Percentiles rank a stretch among this genome's conserved stretches.
Evolutionary conservation across 2,329 filamentous ascomycete genomes (phyloP).

Genomic region (Paecilomyces sp.): DNA sequence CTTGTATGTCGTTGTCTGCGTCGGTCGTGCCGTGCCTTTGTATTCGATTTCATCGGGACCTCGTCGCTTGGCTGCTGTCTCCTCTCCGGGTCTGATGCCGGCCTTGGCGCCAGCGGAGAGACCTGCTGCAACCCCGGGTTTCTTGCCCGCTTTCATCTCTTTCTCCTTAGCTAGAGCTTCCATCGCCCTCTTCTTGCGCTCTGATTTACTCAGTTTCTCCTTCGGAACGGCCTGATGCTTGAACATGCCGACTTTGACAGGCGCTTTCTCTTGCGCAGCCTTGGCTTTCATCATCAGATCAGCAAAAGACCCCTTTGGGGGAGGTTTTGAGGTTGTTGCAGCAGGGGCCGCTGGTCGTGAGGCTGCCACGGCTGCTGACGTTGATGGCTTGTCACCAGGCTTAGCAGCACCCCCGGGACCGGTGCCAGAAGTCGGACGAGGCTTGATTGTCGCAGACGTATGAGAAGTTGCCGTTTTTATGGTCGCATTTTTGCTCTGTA

Average conservation of each 20-base stretch:
- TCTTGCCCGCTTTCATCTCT: constrained; percentile 24
- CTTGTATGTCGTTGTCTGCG: constrained; percentile 25
- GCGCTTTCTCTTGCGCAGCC: constrained; percentile 42
- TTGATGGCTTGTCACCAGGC: constrained; percentile 11
- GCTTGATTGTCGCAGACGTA: constrained; percentile 13
- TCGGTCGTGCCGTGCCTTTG: constrained; percentile 31
- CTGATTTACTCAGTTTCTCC: constrained; percentile 50
- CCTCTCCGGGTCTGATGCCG: constrained; percentile 13
- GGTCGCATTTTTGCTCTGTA: constrained; percentile 10
- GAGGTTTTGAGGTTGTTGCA: constrained; percentile 31
- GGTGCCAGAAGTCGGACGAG: constrained; percentile 8
- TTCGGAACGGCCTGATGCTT: constrained; percentile 49
- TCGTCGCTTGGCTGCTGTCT: constrained; percentile 20
- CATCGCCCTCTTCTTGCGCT: constrained; percentile 40
- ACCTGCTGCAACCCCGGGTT: constrained; percentile 13
- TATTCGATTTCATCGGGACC: constrained; percentile 26
- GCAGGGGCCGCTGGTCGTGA: constrained; percentile 10
- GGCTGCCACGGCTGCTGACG: constrained; percentile 11
- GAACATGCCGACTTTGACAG: constrained; percentile 43
- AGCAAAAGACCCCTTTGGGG: constrained; percentile 53
- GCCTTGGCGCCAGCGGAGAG: constrained; percentile 4
- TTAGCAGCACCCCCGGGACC: constrained; percentile 1
- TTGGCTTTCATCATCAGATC: constrained; percentile 54
- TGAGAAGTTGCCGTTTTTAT: constrained; percentile 8
- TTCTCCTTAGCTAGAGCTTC: constrained; percentile 36